phyloP scores from a whole-genome alignment of 148 eudicot species.

The Rhododendron molle region DNA sequence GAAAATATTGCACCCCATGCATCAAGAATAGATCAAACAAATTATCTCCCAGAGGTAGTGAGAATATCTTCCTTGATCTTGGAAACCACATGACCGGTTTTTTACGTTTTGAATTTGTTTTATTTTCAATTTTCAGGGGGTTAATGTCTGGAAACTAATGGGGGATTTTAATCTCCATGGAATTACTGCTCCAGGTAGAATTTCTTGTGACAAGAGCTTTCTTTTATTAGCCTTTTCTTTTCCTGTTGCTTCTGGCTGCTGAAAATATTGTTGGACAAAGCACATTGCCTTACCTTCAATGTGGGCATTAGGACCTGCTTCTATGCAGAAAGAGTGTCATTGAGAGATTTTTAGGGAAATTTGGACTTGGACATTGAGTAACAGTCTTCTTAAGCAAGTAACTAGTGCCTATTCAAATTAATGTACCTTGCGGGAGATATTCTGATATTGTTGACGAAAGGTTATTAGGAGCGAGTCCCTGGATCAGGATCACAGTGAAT shows the following conservation, averaged over 20 bases:
- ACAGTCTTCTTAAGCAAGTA: background rate
- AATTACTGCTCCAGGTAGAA: constrained; percentile 86
- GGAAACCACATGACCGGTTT: background rate
- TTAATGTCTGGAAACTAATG: constrained; percentile 94
- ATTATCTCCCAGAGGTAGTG: constrained; percentile 78
- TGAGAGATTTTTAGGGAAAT: background rate
- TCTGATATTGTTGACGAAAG: background rate
- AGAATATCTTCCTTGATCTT: background rate
- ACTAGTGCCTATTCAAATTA: background rate
- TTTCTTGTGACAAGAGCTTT: constrained; percentile 4
- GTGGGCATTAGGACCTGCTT: background rate
- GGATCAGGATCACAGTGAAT: too few relatives aligned
- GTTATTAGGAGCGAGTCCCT: background rate
- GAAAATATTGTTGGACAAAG: background rate
- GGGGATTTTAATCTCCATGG: constrained; percentile 97
- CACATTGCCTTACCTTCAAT: background rate
- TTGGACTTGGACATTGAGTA: background rate
- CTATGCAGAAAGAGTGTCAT: background rate
- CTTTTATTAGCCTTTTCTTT: constrained; percentile 2
- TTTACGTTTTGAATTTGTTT: background rate
- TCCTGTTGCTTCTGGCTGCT: background rate
- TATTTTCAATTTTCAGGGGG: constrained; percentile 48
- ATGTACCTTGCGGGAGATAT: background rate
- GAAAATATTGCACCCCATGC: constrained; percentile 96
- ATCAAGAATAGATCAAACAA: constrained; percentile 65